Evolutionary conservation across 2,329 filamentous ascomycete genomes (phyloP).

Genomic region (Diplocarpon mali): DNA sequence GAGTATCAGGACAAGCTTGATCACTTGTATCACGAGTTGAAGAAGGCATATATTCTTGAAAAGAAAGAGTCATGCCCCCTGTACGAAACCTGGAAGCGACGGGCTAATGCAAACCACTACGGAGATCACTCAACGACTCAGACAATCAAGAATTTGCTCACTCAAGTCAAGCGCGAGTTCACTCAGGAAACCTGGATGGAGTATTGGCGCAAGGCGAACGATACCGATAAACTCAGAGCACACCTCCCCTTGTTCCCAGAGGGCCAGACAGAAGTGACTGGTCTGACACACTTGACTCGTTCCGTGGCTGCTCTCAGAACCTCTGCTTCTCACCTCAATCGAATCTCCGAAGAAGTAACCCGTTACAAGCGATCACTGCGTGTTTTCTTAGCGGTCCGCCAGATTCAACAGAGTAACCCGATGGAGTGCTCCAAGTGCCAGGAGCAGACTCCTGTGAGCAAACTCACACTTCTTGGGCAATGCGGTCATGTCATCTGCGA

Average conservation of each 20-base stretch:
- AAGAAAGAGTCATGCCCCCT: not conserved
- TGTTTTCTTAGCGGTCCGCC: not conserved
- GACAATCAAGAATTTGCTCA: no score
- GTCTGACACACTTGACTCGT: no score
- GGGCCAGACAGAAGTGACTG: no score
- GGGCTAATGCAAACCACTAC: not conserved
- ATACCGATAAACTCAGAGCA: no score
- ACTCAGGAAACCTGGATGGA: no score
- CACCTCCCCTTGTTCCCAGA: no score
- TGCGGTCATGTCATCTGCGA: slow-evolving; percentile 43
- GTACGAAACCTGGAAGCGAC: not conserved
- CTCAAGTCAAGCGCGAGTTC: no score
- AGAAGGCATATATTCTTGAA: not conserved
- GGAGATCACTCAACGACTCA: no score
- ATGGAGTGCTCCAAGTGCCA: not conserved
- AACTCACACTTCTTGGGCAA: slow-evolving; percentile 32
- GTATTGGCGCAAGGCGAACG: no score
- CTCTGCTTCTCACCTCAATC: not conserved
- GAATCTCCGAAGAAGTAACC: not conserved
- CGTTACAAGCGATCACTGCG: not conserved
- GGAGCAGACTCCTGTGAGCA: not conserved
- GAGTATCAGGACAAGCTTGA: not conserved
- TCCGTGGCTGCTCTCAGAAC: no score
- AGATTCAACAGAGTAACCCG: not conserved
- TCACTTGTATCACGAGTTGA: not conserved